Base-by-base conservation (phyloP, 495 filamentous ascomycete species). In the Gamarada debralockiae region DNA sequence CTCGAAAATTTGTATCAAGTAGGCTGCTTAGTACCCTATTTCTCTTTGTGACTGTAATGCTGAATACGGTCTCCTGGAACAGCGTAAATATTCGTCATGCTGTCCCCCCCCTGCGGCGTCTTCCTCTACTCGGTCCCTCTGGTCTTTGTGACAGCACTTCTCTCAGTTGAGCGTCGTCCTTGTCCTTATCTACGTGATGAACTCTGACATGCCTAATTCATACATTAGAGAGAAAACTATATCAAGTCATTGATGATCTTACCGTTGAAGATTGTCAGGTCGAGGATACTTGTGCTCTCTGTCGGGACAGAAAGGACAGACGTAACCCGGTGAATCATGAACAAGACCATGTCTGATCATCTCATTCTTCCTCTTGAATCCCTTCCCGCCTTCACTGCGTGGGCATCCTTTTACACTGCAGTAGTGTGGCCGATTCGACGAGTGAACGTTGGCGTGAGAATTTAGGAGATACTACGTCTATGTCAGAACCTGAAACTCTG, bases 341-440 rank as follows among this genome's bases (percentile, higher is more conserved):
- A 97, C 93, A 1, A 97, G 76, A 3, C 92, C 90, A 72, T 98
- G 93, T 17, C 93, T 79, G 56, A 97, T 96, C 93, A 98, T 97
- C 70, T 98, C 92, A 61, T 98, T 97, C 68, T 97, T 97, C 31
- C 93, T 82, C 67, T 97, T 98, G 75, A 97, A 97, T 0, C 92
- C 93, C 67, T 88, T 93, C 15, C 92, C 92, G 13, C 86, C 87
- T 56, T 88, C 78, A 6, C 79, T 82, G 27, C 92, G 81, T 18
- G 87, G 70, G 67, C 93, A 98, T 1, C 78, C 83, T 21, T 78
- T 74, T n/a, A 95, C 82, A 0, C 89, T 82, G 67, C 93, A 98
- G 62, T 90, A 96, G 66, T 97, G 92, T 14, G 90, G 90, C 34
- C 93, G 78, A 50, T 80, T 84, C 53, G 87, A 86, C 7, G 89